Base-by-base conservation (phyloP, 2,329 filamentous ascomycete genomes). In the Colletotrichum sublineola region DNA sequence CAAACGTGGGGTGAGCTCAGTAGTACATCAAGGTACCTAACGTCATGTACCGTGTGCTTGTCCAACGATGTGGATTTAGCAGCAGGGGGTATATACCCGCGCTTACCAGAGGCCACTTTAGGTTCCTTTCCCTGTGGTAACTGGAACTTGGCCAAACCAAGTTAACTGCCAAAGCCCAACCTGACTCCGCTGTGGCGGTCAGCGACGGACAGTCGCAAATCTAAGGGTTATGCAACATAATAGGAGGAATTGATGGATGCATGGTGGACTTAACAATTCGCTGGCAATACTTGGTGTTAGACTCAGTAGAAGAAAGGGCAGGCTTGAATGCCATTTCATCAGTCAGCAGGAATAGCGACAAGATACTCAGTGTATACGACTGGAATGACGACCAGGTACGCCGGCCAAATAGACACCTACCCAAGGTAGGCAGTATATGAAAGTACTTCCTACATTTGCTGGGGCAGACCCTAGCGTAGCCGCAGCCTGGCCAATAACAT, bases 281-380 rank as follows among this genome's bases (percentile, higher is more conserved):
- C 36, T 36, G 15, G 20, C 5, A 31, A 11, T 7, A 20, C 29
- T 3, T 36, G 9, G 15, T 18, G 50, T 7, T 31, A 9, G 11
- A 15, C 31, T 24, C 12, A 2, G 12, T 38, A 6, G 33, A 24
- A 57, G 33, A 57, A 7, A 44, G 52, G 8, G 33, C 46, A 9
- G 57, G 57, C 40, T 48, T 5, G 57, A 24, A 33, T 38, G n/a
- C 36, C n/a, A 9, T 63, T 46, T 52, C 50, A 52, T 63, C 46
- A n/a, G 46, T 33, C 18, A 15, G 42, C 3, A 38, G 53, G 20
- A 38, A 38, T 36, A 6, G 48, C 29, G 42, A n/a, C 11, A 15
- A 14, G 24, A 24, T 24, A 24, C 24, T 24, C 20, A 20, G 7
- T 18, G 20, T 20, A n/a, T n/a, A 46, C 18, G 18, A 46, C 44